These are phyloP conservation scores for Petunia hybrid DNA, from an alignment of 305 asterid genomes.

Conservation along the genomic window DNA sequence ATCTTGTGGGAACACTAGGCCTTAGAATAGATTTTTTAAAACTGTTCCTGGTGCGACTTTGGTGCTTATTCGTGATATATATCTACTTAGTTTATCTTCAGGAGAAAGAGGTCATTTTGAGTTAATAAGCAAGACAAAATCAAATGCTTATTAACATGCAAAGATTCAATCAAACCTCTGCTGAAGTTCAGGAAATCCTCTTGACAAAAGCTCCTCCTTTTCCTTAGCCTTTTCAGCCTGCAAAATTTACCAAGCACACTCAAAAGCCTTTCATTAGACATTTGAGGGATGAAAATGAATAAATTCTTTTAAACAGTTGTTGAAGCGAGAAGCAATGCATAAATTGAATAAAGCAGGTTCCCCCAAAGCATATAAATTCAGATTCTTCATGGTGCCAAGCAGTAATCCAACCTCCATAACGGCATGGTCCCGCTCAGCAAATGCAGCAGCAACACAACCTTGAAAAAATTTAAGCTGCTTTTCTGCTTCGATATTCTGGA, in stretches of 20 bases:
- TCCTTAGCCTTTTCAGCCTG: slow-evolving; percentile 97
- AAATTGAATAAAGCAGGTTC: background rate
- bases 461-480: slow-evolving; percentile 95
- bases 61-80: background rate
- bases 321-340: slow-evolving; percentile 1
- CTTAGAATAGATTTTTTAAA: slow-evolving; percentile 5
- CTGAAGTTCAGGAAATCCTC: slow-evolving; percentile 60
- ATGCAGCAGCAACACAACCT: slow-evolving; percentile 93
- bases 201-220: slow-evolving; percentile 70
- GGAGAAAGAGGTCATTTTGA: slow-evolving; percentile 2
- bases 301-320: slow-evolving; percentile 11
- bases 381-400: background rate
- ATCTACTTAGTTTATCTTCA: background rate
- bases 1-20: background rate
- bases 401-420: slow-evolving; percentile 74
- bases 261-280: slow-evolving; percentile 14
- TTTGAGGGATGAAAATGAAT: slow-evolving; percentile 14
- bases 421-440: slow-evolving; percentile 94
- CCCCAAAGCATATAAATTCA: slow-evolving; percentile 19
- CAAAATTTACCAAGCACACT: slow-evolving; percentile 34
- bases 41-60: background rate
- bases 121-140: slow-evolving; percentile 10
- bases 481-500: slow-evolving; percentile 90
- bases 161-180: slow-evolving; percentile 55
- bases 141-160: slow-evolving; percentile 10